These are phyloP conservation scores for Lipomyces chichibuensis DNA, from an alignment of 805 yeast species.

Conservation along the genomic window DNA sequence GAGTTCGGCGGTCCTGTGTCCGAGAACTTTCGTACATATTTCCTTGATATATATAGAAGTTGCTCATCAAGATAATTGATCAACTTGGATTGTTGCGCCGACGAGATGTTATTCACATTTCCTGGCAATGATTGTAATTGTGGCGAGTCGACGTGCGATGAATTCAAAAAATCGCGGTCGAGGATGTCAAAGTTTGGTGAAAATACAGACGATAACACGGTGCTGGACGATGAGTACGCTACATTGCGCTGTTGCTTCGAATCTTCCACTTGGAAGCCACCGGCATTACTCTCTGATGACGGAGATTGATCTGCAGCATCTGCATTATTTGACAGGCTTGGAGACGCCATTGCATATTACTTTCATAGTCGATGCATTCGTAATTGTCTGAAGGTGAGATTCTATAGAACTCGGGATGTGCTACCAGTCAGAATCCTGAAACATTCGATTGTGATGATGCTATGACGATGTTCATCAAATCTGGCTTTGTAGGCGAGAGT, in stretches of 20 bases:
- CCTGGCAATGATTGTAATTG: constrained; percentile 9
- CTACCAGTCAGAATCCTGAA: no score
- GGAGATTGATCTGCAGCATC: neutral
- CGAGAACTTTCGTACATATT: constrained; percentile 50
- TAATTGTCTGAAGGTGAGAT: neutral
- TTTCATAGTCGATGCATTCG: neutral
- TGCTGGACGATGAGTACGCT: constrained; percentile 5
- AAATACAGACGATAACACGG: constrained; percentile 20
- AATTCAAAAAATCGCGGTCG: constrained; percentile 16
- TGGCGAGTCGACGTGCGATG: constrained; percentile 13
- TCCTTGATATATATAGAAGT: constrained; percentile 58
- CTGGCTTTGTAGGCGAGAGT: no score
- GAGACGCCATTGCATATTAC: neutral
- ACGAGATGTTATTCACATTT: neutral
- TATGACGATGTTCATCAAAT: no score
- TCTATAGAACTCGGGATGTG: neutral
- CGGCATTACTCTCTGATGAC: constrained; percentile 3
- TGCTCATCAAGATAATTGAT: constrained; percentile 58
- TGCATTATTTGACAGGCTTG: neutral
- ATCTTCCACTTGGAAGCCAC: constrained; percentile 11
- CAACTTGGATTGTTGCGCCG: constrained; percentile 59
- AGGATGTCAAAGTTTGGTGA: constrained; percentile 27
- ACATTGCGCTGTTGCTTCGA: neutral
- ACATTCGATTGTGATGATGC: no score
- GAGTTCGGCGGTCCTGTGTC: constrained; percentile 11